Evolutionary conservation across 345 rosid genomes (phyloP).

Genomic region (Gossypium arboreum): DNA sequence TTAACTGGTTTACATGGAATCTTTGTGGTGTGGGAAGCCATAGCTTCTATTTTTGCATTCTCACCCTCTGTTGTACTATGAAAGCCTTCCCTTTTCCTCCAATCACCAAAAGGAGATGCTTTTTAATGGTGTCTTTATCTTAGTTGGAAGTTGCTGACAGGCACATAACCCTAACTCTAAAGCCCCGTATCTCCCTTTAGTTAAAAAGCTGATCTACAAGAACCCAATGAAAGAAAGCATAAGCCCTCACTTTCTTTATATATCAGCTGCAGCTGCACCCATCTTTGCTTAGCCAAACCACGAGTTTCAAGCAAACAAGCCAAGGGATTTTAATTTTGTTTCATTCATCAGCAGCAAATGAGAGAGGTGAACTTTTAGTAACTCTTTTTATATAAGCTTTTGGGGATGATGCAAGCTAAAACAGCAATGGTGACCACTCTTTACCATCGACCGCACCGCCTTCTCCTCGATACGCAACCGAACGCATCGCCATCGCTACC

Average conservation of each 20-base stretch:
- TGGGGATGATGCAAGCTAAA: not conserved
- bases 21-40: not conserved
- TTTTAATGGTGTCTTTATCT: conserved; percentile 18
- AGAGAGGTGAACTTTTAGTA: conserved; percentile 34
- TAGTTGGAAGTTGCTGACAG: conserved; percentile 28
- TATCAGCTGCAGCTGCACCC: conserved; percentile 11
- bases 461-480: conserved; percentile 33
- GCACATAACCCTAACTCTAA: conserved; percentile 11
- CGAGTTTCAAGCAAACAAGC: not conserved
- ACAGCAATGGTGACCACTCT: conserved; percentile 17
- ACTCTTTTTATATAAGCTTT: conserved; percentile 23
- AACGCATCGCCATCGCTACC: conserved; percentile 18
- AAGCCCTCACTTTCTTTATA: conserved; percentile 11
- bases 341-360: not conserved
- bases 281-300: not conserved
- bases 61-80: conserved; percentile 1
- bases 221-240: conserved; percentile 10
- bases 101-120: conserved; percentile 18
- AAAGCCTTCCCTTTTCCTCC: not conserved
- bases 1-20: not conserved
- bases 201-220: conserved; percentile 22
- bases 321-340: no score
- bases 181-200: conserved; percentile 13
- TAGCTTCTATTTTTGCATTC: not conserved
- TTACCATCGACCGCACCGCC: conserved; percentile 38